Conservation (phyloP, 257 asterid species). For the Gynochthodes officinalis region DNA sequence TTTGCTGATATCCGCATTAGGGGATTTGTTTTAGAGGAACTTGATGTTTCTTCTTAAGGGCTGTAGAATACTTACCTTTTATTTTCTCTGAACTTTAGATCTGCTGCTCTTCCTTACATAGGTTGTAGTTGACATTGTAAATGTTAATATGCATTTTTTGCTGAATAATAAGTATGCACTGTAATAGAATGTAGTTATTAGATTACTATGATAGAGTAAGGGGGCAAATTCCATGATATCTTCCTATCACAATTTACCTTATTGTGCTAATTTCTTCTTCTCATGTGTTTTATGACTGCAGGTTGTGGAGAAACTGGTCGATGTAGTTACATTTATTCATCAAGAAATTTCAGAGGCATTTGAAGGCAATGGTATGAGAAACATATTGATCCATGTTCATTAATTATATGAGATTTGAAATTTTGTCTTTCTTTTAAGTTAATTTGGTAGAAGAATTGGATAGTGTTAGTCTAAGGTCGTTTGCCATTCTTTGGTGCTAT, state of each 20-base stretch:
- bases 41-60: not conserved
- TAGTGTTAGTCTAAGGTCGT: not conserved
- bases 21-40: not conserved
- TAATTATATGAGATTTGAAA: not conserved
- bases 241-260: conserved; percentile 1
- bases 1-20: not conserved
- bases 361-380: conserved; percentile 65
- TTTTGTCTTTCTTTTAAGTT: not conserved
- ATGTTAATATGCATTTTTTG: not conserved
- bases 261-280: conserved; percentile 9
- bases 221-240: not conserved
- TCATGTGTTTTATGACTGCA: conserved; percentile 24
- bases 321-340: conserved; percentile 78
- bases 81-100: not conserved
- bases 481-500: not conserved
- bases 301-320: conserved; percentile 98
- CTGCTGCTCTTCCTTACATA: not conserved
- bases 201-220: not conserved
- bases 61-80: too few relatives aligned
- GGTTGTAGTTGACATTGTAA: not conserved
- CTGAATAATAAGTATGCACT: not conserved
- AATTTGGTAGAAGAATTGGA: not conserved
- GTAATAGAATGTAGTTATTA: too few relatives aligned
- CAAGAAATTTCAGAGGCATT: conserved; percentile 77
- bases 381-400: not conserved